Percentiles rank a stretch among this genome's conserved stretches.
Conservation (phyloP, 441 rosid genomes). For the Adansonia rubrostipa region DNA sequence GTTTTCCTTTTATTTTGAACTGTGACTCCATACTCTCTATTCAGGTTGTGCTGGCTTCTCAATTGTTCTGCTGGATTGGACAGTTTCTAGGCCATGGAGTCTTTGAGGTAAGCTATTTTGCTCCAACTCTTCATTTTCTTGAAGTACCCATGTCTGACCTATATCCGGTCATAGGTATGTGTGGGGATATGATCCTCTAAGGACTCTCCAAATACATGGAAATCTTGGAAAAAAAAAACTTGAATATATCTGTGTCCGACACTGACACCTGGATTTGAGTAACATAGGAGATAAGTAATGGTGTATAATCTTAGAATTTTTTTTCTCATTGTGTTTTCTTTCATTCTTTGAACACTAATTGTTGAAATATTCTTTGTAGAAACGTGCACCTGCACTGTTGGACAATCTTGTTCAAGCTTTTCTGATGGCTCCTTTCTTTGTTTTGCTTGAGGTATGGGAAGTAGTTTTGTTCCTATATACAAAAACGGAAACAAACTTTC, state of each 20-base stretch:
- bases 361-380: slow-evolving; percentile 39
- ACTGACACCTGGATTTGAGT: too few relatives aligned
- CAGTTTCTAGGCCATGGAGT: slow-evolving; percentile 88
- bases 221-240: too few relatives aligned
- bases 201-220: too few relatives aligned
- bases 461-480: neutral
- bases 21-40: slow-evolving; percentile 2
- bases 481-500: neutral
- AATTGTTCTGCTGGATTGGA: slow-evolving; percentile 73
- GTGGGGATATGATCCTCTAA: too few relatives aligned
- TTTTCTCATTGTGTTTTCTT: neutral
- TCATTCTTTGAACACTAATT: neutral
- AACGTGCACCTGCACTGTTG: slow-evolving; percentile 85
- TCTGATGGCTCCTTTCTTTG: slow-evolving; percentile 85
- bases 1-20: neutral
- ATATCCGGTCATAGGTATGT: too few relatives aligned
- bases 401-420: slow-evolving; percentile 81
- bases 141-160: too few relatives aligned
- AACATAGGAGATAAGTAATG: neutral
- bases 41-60: slow-evolving; percentile 75
- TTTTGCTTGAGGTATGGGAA: slow-evolving; percentile 74
- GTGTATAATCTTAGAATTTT: neutral
- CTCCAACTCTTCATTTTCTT: too few relatives aligned
- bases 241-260: too few relatives aligned
- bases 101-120: slow-evolving; percentile 61